Conservation (phyloP, 2,329 filamentous ascomycete genomes). For the Sporothrix euskadiensis region DNA sequence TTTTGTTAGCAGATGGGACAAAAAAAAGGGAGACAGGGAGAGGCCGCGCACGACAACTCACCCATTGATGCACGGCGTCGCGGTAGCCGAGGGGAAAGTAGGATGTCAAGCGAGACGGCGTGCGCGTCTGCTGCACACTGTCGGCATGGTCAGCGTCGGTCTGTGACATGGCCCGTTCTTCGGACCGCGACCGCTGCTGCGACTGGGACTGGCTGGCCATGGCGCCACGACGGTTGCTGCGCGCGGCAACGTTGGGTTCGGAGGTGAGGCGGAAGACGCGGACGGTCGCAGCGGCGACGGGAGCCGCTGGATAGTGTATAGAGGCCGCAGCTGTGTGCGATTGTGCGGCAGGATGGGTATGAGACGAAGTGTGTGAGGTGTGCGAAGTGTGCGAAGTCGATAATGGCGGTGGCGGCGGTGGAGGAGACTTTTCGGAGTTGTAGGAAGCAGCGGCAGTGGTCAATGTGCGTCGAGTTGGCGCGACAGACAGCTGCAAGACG, state of each 20-base stretch:
- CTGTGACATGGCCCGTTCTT: constrained; percentile 23
- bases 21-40: constrained; percentile 18
- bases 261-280: constrained; percentile 30
- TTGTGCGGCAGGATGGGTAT: background rate
- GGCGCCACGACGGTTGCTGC: constrained; percentile 9
- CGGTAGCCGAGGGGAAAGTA: constrained; percentile 90
- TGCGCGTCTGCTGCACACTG: constrained; percentile 26
- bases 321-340: background rate
- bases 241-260: constrained; percentile 26
- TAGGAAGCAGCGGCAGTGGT: constrained; percentile 31
- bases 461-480: constrained; percentile 32
- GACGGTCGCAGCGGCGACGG: constrained; percentile 22
- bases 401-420: background rate
- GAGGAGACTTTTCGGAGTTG: constrained; percentile 27
- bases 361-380: background rate
- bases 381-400: background rate
- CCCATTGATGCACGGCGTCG: constrained; percentile 90
- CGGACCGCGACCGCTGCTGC: constrained; percentile 25
- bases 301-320: background rate
- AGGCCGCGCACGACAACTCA: constrained; percentile 43
- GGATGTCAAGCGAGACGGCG: constrained; percentile 49
- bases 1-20: constrained; percentile 32
- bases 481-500: constrained; percentile 33
- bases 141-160: constrained; percentile 26
- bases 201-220: constrained; percentile 19